Evolutionary conservation across 331 rosid species (phyloP), one percentile per base, ranked within the genome.

Genomic region (Spiraea crenata): DNA sequence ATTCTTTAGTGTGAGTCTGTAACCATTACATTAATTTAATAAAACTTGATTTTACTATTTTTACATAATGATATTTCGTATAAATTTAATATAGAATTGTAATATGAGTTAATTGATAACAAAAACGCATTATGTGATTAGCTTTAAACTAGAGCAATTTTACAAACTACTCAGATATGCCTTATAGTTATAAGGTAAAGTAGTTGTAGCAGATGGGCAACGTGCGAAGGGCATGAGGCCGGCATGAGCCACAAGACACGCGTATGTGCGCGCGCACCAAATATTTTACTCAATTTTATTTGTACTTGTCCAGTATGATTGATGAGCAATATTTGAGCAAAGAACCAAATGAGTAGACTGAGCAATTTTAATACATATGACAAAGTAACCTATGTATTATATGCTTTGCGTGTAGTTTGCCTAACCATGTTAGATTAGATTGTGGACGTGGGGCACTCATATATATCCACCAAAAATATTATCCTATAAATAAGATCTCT

Each of bases 241-340:
- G 79, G 92, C 96, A 90, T 51, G 82, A 34, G 75, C 79, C 97
- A 77, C 45, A 76, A 86, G 87, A 88, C 92, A 88, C 86, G 95
- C 88, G 48, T 78, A 80, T 81, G 83, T 76, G 86, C 64, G 74
- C 71, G 42, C 80, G 83, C 92, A 86, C 84, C 86, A 65, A 76
- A 45, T 45, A 11, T 45, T 11, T 45, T 45, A 20, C 69, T 31
- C 50, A 45, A 45, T 3, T 45, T 0, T 13, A 49, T 49, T 14
- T 49, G 4, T 50, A 50, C 31, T 13, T 17, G 3, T 6, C 6
- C 34, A 25, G 31, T 25, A 25, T 25, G 31, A 57, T 57, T 58
- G 13, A 58, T 6, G 9, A 15, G 5, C 55, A 50, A 16, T 50
- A 50, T 50, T 37, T 7, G 16, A 37, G 14, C 45, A 37, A 59